Percentiles rank a stretch among this genome's conserved stretches.
These are phyloP conservation scores for Lipomyces sp. DNA, from an alignment of 805 yeast genomes.

Conservation along the genomic window DNA sequence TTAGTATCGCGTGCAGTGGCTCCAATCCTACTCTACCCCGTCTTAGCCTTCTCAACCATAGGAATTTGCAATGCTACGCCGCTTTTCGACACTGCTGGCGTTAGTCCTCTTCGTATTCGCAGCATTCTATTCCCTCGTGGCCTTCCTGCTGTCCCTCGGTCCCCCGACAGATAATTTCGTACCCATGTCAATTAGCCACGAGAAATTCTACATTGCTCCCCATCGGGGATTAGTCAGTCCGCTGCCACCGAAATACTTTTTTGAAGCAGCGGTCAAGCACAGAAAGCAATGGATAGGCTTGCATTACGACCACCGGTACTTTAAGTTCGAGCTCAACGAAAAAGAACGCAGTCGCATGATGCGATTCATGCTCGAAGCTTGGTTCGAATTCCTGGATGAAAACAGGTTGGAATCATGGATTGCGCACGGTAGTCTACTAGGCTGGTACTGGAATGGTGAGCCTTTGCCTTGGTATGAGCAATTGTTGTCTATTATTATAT, in stretches of 20 bases:
- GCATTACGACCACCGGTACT: slow-evolving; percentile 71
- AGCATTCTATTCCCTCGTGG: slow-evolving; percentile 19
- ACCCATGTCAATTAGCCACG: slow-evolving; percentile 36
- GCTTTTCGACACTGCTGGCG: slow-evolving; percentile 18
- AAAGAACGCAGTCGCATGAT: slow-evolving; percentile 53
- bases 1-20: neutral
- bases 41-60: neutral
- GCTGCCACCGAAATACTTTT: slow-evolving; percentile 35
- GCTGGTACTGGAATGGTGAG: slow-evolving; percentile 58
- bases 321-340: slow-evolving; percentile 51
- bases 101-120: slow-evolving; percentile 19
- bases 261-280: slow-evolving; percentile 29
- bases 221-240: slow-evolving; percentile 21
- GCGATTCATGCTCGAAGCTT: slow-evolving; percentile 53
- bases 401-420: slow-evolving; percentile 54
- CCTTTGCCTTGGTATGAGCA: slow-evolving; percentile 54
- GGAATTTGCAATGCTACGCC: slow-evolving; percentile 24
- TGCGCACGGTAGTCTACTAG: slow-evolving; percentile 55
- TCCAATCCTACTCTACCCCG: neutral
- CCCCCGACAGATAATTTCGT: slow-evolving; percentile 9
- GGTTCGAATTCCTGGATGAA: slow-evolving; percentile 53
- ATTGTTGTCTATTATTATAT: neutral
- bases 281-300: slow-evolving; percentile 36
- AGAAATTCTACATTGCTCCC: slow-evolving; percentile 36
- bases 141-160: slow-evolving; percentile 7